Evolutionary conservation across 2,329 filamentous ascomycete species (phyloP), one percentile per base, ranked within the genome.

Genomic region (Trichophyton simii): DNA sequence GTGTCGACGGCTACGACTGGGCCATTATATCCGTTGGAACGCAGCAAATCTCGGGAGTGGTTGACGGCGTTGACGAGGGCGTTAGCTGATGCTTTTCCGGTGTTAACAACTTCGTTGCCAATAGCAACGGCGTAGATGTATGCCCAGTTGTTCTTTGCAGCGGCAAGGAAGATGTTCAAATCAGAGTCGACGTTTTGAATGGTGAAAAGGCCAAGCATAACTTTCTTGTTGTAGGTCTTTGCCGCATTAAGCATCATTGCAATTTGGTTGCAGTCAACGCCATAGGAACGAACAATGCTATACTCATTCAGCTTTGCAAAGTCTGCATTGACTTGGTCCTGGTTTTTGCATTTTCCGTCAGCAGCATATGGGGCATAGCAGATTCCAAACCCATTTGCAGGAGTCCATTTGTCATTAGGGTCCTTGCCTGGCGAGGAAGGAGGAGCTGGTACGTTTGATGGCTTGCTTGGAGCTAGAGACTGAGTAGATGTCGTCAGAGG

Each of bases 1-100:
- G 88, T 92, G 71, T 96, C 91, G 55, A 92, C 88, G 0, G 87
- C 85, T 42, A 91, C 88, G 34, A 95, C 84, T 1, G 83, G 83
- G 1, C 90, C 90, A 1, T 75, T 72, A 74, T 87, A 95, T 0
- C 88, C 89, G 25, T 81, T 80, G 0, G 69, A 71, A 31, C 81
- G 79, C 42, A 95, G 81, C 1, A 78, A 77, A 13, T 67, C 66
- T 20, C 87, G 83, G 15, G 84, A 86, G 50, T 76, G 72, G 1
- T 74, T 73, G 7, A 92, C 82, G 2, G 72, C 67, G 6, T 50
- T 38, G 0, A 82, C 77, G 22, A 44, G 36, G 58, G 80, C 73
- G 1, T 67, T 67, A 0, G 82, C 78, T 3, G 78, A 79, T 42
- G 78, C 80, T 42, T 77, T 72, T 46, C 83, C 83, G 59, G 79